Evolutionary conservation across 345 rosid species (phyloP), one percentile per base, ranked within the genome.

Genomic region (Gossypium bickii): DNA sequence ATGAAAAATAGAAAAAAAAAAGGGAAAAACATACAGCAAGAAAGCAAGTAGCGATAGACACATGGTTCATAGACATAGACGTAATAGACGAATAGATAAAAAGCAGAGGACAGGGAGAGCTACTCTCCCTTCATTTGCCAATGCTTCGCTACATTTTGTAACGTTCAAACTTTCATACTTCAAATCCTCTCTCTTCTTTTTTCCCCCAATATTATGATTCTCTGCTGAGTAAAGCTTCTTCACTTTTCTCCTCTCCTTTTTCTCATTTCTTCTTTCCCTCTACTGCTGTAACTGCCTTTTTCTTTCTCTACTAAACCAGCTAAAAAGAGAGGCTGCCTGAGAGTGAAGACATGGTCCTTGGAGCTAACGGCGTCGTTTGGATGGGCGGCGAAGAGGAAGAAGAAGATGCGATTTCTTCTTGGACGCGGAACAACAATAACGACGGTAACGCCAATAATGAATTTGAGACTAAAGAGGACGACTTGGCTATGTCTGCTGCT

Each of bases 331-430:
- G 20, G 60, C 60, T 9, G 12, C 38, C 16, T 2, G 55, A 51
- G 66, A 44, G 68, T 44, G 53, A 43, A 47, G 55, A 78, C 18
- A 89, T 90, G 96, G 96, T 84, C 78, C 85, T 86, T 43, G 90
- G 83, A 77, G 78, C 89, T 16, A 83, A 86, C 86, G 84, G 83
- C 70, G 83, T 82, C 66, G 86, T 80, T 74, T 92, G 95, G 95
- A 77, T 87, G 87, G 89, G 82, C 29, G 87, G 82, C 22, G 79
- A 83, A 61, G 81, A 74, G 9, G 79, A 67, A 12, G 85, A 82
- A 60, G 85, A 82, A 60, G 88, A 82, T 17, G 81, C 85, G 16
- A 82, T 82, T 77, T 85, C 92, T 7, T 86, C 92, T 6, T 89
- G 95, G 93, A 79, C 89, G 66, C 76, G 85, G 78, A 60, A 16